These are phyloP conservation scores for Medicago lupulina DNA, from an alignment of 306 rosid species.

Conservation along the genomic window DNA sequence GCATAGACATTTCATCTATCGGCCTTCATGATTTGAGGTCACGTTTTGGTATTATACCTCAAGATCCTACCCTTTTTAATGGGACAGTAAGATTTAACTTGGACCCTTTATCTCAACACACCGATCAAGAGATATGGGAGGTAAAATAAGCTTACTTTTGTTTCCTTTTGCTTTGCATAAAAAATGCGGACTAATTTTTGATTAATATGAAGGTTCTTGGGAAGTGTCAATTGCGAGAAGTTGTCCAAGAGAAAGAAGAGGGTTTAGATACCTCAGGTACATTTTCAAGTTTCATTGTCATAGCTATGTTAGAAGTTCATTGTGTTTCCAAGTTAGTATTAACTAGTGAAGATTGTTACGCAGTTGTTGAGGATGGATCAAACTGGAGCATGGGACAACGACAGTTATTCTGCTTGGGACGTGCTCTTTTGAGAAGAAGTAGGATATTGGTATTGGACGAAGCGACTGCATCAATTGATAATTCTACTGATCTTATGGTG, in stretches of 20 bases:
- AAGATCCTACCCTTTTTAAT: constrained; percentile 83
- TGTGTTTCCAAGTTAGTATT: background rate
- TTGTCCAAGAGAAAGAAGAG: constrained; percentile 56
- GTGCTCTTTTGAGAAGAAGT: constrained; percentile 71
- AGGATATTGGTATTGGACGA: constrained; percentile 75
- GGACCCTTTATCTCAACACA: constrained; percentile 70
- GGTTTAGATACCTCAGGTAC: constrained; percentile 67
- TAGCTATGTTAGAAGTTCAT: background rate
- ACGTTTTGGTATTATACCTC: constrained; percentile 74
- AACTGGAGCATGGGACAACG: constrained; percentile 90
- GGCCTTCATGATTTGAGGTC: constrained; percentile 85
- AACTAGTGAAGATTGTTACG: constrained; percentile 13
- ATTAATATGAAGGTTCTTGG: constrained; percentile 60
- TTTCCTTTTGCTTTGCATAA: background rate
- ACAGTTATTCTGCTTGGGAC: constrained; percentile 80
- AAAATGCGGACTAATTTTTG: constrained; percentile 2
- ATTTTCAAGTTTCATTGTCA: background rate
- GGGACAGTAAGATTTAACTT: constrained; percentile 77
- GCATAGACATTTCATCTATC: constrained; percentile 66
- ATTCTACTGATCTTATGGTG: constrained; percentile 72
- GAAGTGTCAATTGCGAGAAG: constrained; percentile 70
- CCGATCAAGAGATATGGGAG: constrained; percentile 81
- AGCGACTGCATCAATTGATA: constrained; percentile 84
- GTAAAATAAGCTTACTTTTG: constrained; percentile 40
- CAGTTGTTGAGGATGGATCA: constrained; percentile 74